phyloP scores from a whole-genome alignment of 2,329 filamentous ascomycete genomes.

The Proliferodiscus dingleyae region DNA sequence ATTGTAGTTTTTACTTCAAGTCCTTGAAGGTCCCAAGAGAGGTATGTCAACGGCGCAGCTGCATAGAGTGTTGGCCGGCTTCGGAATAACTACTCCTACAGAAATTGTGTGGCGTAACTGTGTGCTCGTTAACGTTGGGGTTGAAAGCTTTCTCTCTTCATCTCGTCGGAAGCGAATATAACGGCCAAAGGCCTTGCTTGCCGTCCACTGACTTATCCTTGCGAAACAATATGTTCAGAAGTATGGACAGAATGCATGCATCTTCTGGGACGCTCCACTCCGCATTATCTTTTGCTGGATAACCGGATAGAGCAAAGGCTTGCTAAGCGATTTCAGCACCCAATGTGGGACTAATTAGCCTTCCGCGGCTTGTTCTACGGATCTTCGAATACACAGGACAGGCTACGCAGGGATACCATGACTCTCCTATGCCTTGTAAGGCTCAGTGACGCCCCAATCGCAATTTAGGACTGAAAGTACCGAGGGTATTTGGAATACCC shows the following conservation, averaged over 20 bases:
- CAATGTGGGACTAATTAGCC: neutral
- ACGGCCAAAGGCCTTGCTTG: neutral
- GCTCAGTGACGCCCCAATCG: constrained; percentile 3
- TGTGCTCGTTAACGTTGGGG: no score
- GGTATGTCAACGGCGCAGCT: neutral
- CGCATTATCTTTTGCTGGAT: no score
- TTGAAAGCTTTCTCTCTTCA: no score
- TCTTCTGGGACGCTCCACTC: no score
- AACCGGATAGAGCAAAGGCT: no score
- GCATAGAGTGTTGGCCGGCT: neutral
- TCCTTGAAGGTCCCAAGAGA: no score
- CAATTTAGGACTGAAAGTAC: neutral
- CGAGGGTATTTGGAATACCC: neutral
- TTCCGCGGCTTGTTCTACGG: constrained; percentile 3
- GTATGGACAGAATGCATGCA: no score
- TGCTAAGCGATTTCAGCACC: no score
- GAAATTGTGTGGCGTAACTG: no score
- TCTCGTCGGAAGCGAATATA: no score
- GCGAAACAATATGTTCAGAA: neutral
- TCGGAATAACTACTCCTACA: neutral
- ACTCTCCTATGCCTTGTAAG: constrained; percentile 6
- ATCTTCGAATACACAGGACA: constrained; percentile 3
- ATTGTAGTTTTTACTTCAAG: no score
- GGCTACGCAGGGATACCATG: neutral
- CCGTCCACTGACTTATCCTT: no score